phyloP scores from a whole-genome alignment of 129 eudicot species.

The Flaveria trinervia region DNA sequence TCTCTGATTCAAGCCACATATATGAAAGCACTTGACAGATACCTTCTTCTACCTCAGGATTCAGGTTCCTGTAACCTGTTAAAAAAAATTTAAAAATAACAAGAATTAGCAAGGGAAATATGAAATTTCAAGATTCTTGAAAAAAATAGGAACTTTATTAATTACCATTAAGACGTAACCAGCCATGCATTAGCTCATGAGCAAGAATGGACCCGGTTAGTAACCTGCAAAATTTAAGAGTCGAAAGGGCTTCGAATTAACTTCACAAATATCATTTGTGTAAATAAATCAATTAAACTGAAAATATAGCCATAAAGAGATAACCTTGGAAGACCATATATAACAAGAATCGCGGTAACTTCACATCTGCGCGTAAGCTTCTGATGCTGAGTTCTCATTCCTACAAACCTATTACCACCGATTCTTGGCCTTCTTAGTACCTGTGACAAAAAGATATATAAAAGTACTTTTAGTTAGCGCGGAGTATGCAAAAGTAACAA shows the following conservation, averaged over 20 bases:
- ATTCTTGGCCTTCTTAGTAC: conserved; percentile 71
- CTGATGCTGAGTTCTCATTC: conserved; percentile 95
- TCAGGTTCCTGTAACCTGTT: conserved; percentile 77
- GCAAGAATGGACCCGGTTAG: conserved; percentile 99
- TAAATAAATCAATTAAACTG: conserved; percentile 10
- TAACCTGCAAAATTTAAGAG: conserved; percentile 51
- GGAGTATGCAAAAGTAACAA: conserved; percentile 14
- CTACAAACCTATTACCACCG: conserved; percentile 77
- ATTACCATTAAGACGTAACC: conserved; percentile 96
- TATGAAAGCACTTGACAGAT: conserved; percentile 94
- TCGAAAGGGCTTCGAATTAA: conserved; percentile 7
- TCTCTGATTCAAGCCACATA: conserved; percentile 99
- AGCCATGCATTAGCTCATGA: conserved; percentile 95
- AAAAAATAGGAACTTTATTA: conserved; percentile 12
- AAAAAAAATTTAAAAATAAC: neutral
- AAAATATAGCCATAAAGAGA: conserved; percentile 11
- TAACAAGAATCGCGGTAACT: conserved; percentile 94
- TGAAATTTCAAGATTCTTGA: conserved; percentile 7
- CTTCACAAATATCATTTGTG: neutral
- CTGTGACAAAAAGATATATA: conserved; percentile 39
- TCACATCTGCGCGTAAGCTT: conserved; percentile 84
- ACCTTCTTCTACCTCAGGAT: conserved; percentile 92
- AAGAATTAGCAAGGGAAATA: conserved; percentile 2
- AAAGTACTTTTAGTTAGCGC: neutral
- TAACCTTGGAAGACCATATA: conserved; percentile 98